A percentile compares a stretch with the other conserved stretches of the same genome.
phyloP scores from a whole-genome alignment of 768 basidiomycete genomes.

The Rhizopogon vulgaris region DNA sequence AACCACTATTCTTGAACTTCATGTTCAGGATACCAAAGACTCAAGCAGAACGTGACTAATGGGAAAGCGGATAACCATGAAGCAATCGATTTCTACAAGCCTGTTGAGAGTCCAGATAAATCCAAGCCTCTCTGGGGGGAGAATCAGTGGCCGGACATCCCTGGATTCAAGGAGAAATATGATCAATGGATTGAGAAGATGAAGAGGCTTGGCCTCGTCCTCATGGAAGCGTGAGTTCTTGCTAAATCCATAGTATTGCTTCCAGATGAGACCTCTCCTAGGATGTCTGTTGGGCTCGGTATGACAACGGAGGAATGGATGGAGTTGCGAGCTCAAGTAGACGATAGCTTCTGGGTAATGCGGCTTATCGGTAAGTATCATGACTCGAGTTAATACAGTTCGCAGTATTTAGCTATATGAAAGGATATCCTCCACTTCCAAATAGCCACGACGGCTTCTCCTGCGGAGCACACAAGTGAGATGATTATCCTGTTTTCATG shows the following conservation, averaged over 20 bases:
- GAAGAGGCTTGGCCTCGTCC: constrained; percentile 70
- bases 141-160: constrained; percentile 77
- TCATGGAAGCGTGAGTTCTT: constrained; percentile 76
- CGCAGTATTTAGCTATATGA: not conserved
- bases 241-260: not conserved
- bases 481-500: not conserved
- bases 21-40: constrained; percentile 62
- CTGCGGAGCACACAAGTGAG: constrained; percentile 85
- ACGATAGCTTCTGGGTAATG: constrained; percentile 89
- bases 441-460: constrained; percentile 75
- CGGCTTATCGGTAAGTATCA: constrained; percentile 59
- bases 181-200: constrained; percentile 81
- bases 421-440: constrained; percentile 86
- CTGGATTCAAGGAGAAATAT: constrained; percentile 55
- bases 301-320: constrained; percentile 67
- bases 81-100: constrained; percentile 76
- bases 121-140: constrained; percentile 71
- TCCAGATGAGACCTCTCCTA: constrained; percentile 20
- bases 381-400: not conserved
- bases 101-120: constrained; percentile 65
- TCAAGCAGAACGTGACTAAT: constrained; percentile 83
- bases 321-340: constrained; percentile 59
- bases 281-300: constrained; percentile 79
- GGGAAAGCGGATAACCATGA: constrained; percentile 84
- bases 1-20: not conserved